A percentile compares a stretch with the other conserved stretches of the same genome.
Conservation (phyloP, 306 rosid species). For the Quercus parvula region DNA sequence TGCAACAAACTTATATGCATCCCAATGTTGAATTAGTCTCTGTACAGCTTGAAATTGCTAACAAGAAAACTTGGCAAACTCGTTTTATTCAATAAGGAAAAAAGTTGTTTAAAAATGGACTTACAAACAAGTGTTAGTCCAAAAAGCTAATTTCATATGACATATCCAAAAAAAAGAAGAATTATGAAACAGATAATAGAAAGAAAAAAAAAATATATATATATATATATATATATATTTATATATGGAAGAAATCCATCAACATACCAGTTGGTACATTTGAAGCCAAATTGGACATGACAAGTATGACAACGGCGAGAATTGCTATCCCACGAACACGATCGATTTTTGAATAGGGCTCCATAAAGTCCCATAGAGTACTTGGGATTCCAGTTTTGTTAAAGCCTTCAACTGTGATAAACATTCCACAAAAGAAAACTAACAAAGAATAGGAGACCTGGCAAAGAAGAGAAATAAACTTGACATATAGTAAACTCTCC, state of each 20-base stretch:
- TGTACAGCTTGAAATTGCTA: background rate
- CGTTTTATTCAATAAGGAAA: too few relatives aligned
- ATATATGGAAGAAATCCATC: background rate
- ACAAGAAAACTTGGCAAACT: background rate
- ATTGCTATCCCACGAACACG: slow-evolving; percentile 47
- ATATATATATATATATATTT: too few relatives aligned
- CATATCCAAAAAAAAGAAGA: background rate
- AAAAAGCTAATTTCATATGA: background rate
- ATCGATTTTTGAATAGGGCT: slow-evolving; percentile 62
- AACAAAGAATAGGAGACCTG: slow-evolving; percentile 93
- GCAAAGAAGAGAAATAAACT: slow-evolving; percentile 14
- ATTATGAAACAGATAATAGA: background rate
- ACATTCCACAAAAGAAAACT: slow-evolving; percentile 95
- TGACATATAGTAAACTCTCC: slow-evolving; percentile 7
- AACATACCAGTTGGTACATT: slow-evolving; percentile 89
- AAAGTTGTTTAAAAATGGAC: background rate
- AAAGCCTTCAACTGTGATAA: slow-evolving; percentile 88
- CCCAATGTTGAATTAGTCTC: background rate
- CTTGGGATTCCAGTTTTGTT: slow-evolving; percentile 87
- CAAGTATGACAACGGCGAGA: slow-evolving; percentile 68
- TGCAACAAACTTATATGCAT: background rate
- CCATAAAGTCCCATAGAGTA: slow-evolving; percentile 76
- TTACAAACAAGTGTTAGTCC: background rate
- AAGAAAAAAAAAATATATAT: background rate
- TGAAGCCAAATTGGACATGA: slow-evolving; percentile 84